These are phyloP conservation scores for Penicillium parvum DNA, from an alignment of 495 filamentous ascomycete genomes.

Conservation along the genomic window DNA sequence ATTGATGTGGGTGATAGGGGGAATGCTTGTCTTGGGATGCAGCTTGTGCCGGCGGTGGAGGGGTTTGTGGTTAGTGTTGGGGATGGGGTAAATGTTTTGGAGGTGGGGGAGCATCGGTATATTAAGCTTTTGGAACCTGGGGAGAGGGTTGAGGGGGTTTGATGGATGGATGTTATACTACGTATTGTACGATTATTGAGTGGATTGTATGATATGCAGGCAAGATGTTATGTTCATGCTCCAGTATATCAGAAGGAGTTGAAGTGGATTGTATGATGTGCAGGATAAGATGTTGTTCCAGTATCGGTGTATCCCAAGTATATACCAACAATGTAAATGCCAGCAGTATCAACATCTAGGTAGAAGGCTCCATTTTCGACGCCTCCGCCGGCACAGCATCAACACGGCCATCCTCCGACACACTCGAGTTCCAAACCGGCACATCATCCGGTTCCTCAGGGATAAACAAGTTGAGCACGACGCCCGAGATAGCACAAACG, in stretches of 20 bases:
- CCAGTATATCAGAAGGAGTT: too few species aligned
- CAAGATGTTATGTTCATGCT: too few species aligned
- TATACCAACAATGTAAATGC: too few species aligned
- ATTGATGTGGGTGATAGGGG: conserved; percentile 70
- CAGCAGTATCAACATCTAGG: too few species aligned
- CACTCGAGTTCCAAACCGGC: conserved; percentile 22
- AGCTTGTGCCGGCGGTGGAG: conserved; percentile 24
- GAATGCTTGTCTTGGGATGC: conserved; percentile 76
- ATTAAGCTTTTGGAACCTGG: conserved; percentile 47
- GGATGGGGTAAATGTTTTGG: conserved; percentile 55
- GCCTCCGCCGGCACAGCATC: not conserved
- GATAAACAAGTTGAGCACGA: conserved; percentile 70
- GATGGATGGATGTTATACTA: not conserved
- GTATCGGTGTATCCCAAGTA: too few species aligned
- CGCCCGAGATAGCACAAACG: conserved; percentile 64
- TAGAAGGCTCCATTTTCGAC: conserved; percentile 1
- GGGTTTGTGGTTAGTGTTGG: conserved; percentile 52
- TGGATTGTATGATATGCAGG: not conserved
- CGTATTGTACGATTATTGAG: not conserved
- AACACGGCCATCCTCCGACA: conserved; percentile 19
- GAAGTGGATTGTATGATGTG: too few species aligned
- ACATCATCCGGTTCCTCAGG: conserved; percentile 68
- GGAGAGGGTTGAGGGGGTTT: conserved; percentile 37
- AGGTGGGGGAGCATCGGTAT: conserved; percentile 61
- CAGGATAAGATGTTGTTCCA: too few species aligned